A percentile compares a stretch with the other conserved stretches of the same genome.
These are phyloP conservation scores for Cladophialophora chaetospira DNA, from an alignment of 2,329 filamentous ascomycete species.

Conservation along the genomic window DNA sequence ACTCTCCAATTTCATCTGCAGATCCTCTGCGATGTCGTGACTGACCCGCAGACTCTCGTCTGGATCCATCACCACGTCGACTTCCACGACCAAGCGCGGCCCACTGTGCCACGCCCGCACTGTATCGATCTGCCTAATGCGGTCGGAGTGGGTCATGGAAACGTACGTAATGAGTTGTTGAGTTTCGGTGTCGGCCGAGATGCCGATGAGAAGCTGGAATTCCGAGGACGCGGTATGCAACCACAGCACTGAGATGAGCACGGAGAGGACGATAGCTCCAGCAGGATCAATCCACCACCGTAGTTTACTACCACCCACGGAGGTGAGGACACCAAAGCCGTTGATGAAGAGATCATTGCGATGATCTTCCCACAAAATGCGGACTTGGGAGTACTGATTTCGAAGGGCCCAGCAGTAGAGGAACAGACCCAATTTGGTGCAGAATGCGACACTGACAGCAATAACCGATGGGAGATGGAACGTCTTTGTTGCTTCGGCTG, in stretches of 20 bases:
- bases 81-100: slow-evolving; percentile 85
- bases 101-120: slow-evolving; percentile 92
- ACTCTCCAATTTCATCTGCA: slow-evolving; percentile 92
- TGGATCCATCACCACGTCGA: slow-evolving; percentile 92
- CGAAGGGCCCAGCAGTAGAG: slow-evolving; percentile 90
- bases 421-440: slow-evolving; percentile 80
- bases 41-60: slow-evolving; percentile 71
- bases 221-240: slow-evolving; percentile 81
- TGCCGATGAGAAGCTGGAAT: slow-evolving; percentile 88
- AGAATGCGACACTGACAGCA: slow-evolving; percentile 80
- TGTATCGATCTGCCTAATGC: slow-evolving; percentile 84
- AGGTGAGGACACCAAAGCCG: slow-evolving; percentile 86
- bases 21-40: slow-evolving; percentile 89
- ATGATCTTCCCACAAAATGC: slow-evolving; percentile 95
- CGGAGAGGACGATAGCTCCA: slow-evolving; percentile 81
- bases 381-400: slow-evolving; percentile 86
- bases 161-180: slow-evolving; percentile 96
- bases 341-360: slow-evolving; percentile 98
- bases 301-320: slow-evolving; percentile 85
- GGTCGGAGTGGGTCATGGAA: slow-evolving; percentile 84
- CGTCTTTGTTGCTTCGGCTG: slow-evolving; percentile 54
- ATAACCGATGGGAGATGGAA: slow-evolving; percentile 85
- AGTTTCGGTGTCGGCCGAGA: slow-evolving; percentile 79
- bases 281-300: slow-evolving; percentile 94
- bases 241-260: slow-evolving; percentile 80